phyloP scores from a whole-genome alignment of 2,329 filamentous ascomycete genomes.

The Pseudogymnoascus sp. region DNA sequence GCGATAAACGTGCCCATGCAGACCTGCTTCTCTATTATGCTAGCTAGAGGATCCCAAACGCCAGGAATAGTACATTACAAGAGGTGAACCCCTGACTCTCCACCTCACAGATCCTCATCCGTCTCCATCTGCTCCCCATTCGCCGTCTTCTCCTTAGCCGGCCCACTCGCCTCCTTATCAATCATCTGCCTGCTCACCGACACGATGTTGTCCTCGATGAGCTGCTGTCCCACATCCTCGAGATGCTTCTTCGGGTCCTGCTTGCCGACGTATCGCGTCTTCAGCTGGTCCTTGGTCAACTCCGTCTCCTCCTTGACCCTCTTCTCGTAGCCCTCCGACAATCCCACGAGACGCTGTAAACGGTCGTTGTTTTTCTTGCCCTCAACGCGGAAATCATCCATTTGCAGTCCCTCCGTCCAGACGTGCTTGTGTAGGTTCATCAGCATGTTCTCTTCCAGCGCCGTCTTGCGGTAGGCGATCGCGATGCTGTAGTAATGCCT shows the following conservation, averaged over 20 bases:
- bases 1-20: constrained; percentile 5
- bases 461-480: constrained; percentile 97
- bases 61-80: constrained; percentile 9
- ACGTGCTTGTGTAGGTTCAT: constrained; percentile 99
- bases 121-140: constrained; percentile 61
- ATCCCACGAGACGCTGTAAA: constrained; percentile 75
- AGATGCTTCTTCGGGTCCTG: constrained; percentile 99
- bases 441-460: constrained; percentile 97
- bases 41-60: constrained; percentile 7
- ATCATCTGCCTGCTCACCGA: constrained; percentile 99
- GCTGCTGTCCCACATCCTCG: constrained; percentile 88
- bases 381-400: constrained; percentile 89
- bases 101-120: constrained; percentile 41
- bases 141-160: constrained; percentile 54
- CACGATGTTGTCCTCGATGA: constrained; percentile 99
- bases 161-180: constrained; percentile 94
- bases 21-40: constrained; percentile 11
- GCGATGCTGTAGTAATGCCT: constrained; percentile 98
- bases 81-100: not conserved
- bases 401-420: constrained; percentile 94
- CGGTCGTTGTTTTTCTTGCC: constrained; percentile 79
- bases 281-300: constrained; percentile 91
- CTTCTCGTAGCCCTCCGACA: constrained; percentile 97
- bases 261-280: constrained; percentile 98
- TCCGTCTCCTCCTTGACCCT: constrained; percentile 98